A percentile compares a stretch with the other conserved stretches of the same genome.
phyloP scores from a whole-genome alignment of 306 rosid genomes.

The Calophaca sinica region DNA sequence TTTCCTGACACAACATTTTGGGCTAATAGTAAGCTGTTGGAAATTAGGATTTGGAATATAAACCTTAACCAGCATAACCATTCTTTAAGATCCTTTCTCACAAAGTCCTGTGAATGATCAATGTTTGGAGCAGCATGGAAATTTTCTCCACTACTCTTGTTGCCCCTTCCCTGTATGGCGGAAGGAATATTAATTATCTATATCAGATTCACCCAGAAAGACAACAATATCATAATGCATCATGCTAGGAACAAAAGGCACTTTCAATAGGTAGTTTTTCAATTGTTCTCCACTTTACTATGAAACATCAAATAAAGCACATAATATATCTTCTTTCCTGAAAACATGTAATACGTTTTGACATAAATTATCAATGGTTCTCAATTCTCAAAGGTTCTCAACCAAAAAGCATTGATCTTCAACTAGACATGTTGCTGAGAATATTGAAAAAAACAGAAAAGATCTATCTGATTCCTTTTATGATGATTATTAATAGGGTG shows the following conservation, averaged over 20 bases:
- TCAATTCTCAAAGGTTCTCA: constrained; percentile 30
- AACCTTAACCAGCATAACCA: constrained; percentile 96
- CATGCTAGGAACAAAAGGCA: constrained; percentile 7
- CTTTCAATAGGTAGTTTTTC: neutral
- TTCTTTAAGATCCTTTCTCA: constrained; percentile 90
- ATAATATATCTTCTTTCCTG: neutral
- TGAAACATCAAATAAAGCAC: neutral
- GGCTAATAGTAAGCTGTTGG: constrained; percentile 5
- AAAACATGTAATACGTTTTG: neutral
- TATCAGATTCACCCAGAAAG: constrained; percentile 37
- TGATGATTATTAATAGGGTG: constrained; percentile 6
- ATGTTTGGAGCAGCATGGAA: constrained; percentile 99
- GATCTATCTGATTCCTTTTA: constrained; percentile 3
- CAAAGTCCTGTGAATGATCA: constrained; percentile 99
- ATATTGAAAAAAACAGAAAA: neutral
- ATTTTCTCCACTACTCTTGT: constrained; percentile 94
- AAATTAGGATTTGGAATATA: constrained; percentile 37
- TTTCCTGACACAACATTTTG: constrained; percentile 22
- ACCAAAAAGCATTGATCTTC: neutral
- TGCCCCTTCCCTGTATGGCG: constrained; percentile 83
- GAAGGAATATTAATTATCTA: constrained; percentile 26
- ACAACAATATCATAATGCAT: neutral
- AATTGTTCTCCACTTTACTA: no score
- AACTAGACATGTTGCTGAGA: constrained; percentile 6
- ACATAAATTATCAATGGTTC: neutral